Evolutionary conservation across 2,329 filamentous ascomycete genomes (phyloP), one percentile per base, ranked within the genome.

Genomic region (Colletotrichum ledebouriae): DNA sequence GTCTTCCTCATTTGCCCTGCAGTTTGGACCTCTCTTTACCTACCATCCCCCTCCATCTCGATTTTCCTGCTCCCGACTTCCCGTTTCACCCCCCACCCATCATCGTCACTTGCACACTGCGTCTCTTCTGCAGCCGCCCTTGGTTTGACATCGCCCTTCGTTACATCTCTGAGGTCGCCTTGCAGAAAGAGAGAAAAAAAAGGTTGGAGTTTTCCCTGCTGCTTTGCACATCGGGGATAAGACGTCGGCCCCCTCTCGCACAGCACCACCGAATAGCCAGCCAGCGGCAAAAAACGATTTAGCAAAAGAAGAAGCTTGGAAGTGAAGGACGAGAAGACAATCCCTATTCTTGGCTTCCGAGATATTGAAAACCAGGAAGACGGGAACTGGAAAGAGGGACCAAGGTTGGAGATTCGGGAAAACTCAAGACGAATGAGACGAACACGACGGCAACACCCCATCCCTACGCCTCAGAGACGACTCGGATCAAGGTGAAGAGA

Each of bases 391-490:
- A 17, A 49, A 44, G 15, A 34, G 17, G 37, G 25, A 17, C 17
- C 20, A 41, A 64, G 33, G 46, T 52, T 29, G 29, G 29, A 34
- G 33, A 34, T 1, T 7, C 49, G n/a, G 22, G 44, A 34, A 53
- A 33, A 49, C 25, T 22, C 34, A 7, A 53, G 25, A 55, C 60
- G 65, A 63, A 67, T 60, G 49, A 69, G 47, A 66, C 61, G 66
- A 60, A 58, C 52, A 42, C 66, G 47, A 34, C 46, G 15, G 37
- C 13, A 47, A 20, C 33, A 33, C 53, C 59, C 25, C 47, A 49
- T 59, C 53, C 56, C 56, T 44, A 37, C 55, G 13, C 49, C 59
- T 10, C 12, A 37, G 47, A 37, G 33, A 34, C 56, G 56, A 68
- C 66, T 57, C 10, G 11, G 42, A 47, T 15, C 22, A 52, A 7